A percentile compares a stretch with the other conserved stretches of the same genome.
These are phyloP conservation scores for Suillus alpinus DNA, from an alignment of 768 basidiomycete genomes.

Conservation along the genomic window DNA sequence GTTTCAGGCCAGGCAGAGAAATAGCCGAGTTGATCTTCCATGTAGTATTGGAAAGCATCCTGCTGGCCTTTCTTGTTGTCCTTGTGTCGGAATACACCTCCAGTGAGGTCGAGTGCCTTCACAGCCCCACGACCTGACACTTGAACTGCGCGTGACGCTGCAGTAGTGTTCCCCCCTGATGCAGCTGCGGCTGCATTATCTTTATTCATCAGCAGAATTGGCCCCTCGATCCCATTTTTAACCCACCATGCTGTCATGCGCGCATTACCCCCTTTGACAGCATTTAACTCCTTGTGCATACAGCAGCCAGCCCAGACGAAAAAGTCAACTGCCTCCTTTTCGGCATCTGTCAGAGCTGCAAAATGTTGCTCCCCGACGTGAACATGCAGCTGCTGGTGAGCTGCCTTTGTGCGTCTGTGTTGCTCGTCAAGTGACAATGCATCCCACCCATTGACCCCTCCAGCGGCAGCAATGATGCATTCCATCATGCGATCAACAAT, in stretches of 20 bases:
- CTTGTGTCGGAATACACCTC: constrained; percentile 31
- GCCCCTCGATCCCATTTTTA: constrained; percentile 14
- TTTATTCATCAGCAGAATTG: constrained; percentile 25
- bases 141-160: constrained; percentile 15
- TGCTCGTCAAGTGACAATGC: constrained; percentile 20
- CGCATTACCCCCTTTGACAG: constrained; percentile 24
- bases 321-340: constrained; percentile 14
- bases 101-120: constrained; percentile 21
- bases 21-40: constrained; percentile 7
- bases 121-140: constrained; percentile 21
- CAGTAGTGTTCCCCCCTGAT: constrained; percentile 2
- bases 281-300: too few species aligned
- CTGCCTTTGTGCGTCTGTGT: constrained; percentile 10
- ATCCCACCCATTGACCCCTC: constrained; percentile 26
- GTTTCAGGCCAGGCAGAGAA: constrained; percentile 19
- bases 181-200: constrained; percentile 22
- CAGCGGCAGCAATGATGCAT: constrained; percentile 11
- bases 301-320: constrained; percentile 34
- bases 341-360: constrained; percentile 6
- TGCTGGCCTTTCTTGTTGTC: constrained; percentile 35
- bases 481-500: neutral
- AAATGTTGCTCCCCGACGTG: constrained; percentile 15
- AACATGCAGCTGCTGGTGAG: constrained; percentile 14
- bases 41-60: constrained; percentile 14
- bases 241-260: constrained; percentile 18